Evolutionary conservation across 2,329 filamentous ascomycete genomes (phyloP), one percentile per base, ranked within the genome.

Genomic region (Xylaria sp.): DNA sequence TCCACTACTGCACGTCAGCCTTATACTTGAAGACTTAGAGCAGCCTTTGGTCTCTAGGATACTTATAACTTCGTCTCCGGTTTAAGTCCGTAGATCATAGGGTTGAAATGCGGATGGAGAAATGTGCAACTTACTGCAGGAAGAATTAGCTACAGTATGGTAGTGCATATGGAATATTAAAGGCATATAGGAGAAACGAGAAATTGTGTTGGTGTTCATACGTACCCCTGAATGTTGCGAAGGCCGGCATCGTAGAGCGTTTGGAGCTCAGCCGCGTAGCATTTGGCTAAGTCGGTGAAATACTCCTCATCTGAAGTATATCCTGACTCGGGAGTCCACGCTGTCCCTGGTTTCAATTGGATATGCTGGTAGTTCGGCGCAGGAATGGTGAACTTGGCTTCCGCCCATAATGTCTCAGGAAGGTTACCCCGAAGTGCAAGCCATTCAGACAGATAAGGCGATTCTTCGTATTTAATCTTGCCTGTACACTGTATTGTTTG

Each of bases 331-430:
- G 54, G 22, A 1, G 64, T 68, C 57, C 79, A 84, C 21, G 80
- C 80, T 48, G 72, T 71, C 46, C 80, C 79, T 52, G 79, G 76
- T 62, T 76, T 78, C 61, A 83, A 81, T 37, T 85, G 79, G 65
- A 88, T 76, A 66, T 88, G 85, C 66, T 87, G 87, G 78, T 84
- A 87, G 62, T 80, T 80, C 0, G 83, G 83, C 2, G 83, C 78
- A 17, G 83, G 80, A 41, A 88, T 66, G 1, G 85, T 87, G 53
- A 87, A 75, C 72, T 88, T 87, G 64, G 86, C 79, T 61, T 85
- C 81, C 48, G 79, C 77, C 70, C 83, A 81, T 50, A 84, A 72
- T 38, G 82, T 77, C 43, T 80, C 73, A 0, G 84, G 79, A 0
- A 88, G 38, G 50, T 45, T 64, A 8, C 56, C 57, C 7, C 64